These are phyloP conservation scores for Penicillium sp. DNA, from an alignment of 2,329 filamentous ascomycete genomes.

Conservation along the genomic window DNA sequence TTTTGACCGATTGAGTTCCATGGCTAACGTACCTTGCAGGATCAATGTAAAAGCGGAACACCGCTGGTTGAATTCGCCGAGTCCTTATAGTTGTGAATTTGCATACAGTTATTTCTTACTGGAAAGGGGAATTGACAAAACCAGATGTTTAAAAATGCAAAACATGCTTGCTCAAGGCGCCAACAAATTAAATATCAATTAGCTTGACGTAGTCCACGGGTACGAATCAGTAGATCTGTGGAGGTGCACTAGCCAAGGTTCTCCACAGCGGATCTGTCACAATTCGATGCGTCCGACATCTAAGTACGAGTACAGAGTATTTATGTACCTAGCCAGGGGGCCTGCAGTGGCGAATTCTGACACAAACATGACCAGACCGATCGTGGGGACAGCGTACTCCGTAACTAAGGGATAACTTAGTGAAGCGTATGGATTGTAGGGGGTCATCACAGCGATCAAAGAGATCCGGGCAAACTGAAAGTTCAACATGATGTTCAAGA, in stretches of 20 bases:
- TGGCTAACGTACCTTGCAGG: constrained; percentile 49
- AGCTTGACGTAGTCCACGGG: neutral
- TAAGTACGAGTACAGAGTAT: neutral
- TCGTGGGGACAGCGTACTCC: neutral
- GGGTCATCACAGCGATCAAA: no score
- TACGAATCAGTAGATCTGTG: neutral
- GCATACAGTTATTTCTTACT: neutral
- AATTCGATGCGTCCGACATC: neutral
- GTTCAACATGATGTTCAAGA: no score
- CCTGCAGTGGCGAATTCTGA: neutral
- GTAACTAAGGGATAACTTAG: no score
- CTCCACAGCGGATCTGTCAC: neutral
- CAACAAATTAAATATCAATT: no score
- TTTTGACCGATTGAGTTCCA: neutral
- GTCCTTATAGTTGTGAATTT: constrained; percentile 1
- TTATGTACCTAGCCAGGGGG: no score
- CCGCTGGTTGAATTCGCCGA: constrained; percentile 70
- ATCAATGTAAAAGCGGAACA: constrained; percentile 77
- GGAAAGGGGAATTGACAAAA: no score
- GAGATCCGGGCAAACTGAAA: no score
- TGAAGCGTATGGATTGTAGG: no score
- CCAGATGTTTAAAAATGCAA: no score
- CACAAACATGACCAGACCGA: constrained; percentile 1
- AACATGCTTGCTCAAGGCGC: no score
- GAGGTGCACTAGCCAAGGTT: neutral